Evolutionary conservation across 768 basidiomycete species (phyloP).

Genomic region (Cubamyces lactineus): DNA sequence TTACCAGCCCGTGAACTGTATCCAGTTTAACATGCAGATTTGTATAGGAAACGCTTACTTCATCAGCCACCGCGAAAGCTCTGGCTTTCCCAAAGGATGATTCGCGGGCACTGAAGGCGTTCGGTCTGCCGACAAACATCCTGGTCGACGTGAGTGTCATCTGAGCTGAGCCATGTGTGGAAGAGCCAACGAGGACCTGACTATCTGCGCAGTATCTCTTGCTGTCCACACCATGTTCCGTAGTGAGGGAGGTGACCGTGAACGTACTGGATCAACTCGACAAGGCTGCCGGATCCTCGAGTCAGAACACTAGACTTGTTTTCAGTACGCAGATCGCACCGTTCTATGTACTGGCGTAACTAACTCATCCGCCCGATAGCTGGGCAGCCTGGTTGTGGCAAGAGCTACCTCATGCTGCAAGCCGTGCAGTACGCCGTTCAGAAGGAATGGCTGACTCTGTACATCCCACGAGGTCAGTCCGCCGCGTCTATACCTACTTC

Average conservation of each 20-base stretch:
- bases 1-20: background rate
- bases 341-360: background rate
- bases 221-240: constrained; percentile 69
- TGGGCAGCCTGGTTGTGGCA: constrained; percentile 78
- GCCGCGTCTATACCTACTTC: background rate
- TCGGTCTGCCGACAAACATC: constrained; percentile 72
- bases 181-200: background rate
- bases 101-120: constrained; percentile 58
- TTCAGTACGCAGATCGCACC: constrained; percentile 55
- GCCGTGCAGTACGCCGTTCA: constrained; percentile 66
- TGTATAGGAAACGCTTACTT: constrained; percentile 39
- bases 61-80: constrained; percentile 47
- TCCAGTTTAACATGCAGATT: background rate
- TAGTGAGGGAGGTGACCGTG: constrained; percentile 71
- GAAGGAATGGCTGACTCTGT: constrained; percentile 80
- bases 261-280: constrained; percentile 57
- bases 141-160: constrained; percentile 65
- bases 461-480: constrained; percentile 74
- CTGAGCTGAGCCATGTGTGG: background rate
- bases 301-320: constrained; percentile 57
- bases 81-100: constrained; percentile 48
- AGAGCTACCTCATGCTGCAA: constrained; percentile 79
- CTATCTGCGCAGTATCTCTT: constrained; percentile 57
- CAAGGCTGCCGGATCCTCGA: constrained; percentile 49
- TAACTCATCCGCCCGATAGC: constrained; percentile 45